Evolutionary conservation across 331 rosid genomes (phyloP), one percentile per base, ranked within the genome.

Genomic region (Prunus yedoensis): DNA sequence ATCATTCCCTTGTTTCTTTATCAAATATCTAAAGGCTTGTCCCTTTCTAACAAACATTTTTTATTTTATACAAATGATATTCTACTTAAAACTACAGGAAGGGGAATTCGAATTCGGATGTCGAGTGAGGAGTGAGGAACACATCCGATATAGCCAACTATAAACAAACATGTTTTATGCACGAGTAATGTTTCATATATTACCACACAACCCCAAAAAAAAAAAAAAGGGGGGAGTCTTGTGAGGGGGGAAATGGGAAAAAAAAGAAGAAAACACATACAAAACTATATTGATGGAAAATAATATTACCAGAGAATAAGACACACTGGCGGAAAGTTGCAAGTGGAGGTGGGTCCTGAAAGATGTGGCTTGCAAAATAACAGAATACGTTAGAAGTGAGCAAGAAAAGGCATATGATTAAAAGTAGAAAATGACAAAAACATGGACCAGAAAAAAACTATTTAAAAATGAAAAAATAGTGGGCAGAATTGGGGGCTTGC

Each of bases 61-160:
- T 23, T 23, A n/a, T 23, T 23, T 23, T 23, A 23, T 23, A 23
- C 25, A 23, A 23, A 23, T 1, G 25, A 23, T 23, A 23, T 23
- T 23, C 25, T 23, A 23, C 1, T 23, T 23, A 23, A 4, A 32
- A 32, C 38, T 32, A n/a, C n/a, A n/a, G n/a, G n/a, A n/a, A n/a
- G n/a, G n/a, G n/a, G n/a, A n/a, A n/a, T n/a, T n/a, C n/a, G n/a
- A n/a, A n/a, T n/a, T n/a, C n/a, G n/a, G n/a, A n/a, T n/a, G n/a
- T n/a, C n/a, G n/a, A n/a, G n/a, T n/a, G n/a, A n/a, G n/a, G n/a
- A 35, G 2, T 35, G 2, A 35, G 8, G 0, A 35, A 8, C 0
- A 6, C 2, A 35, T 35, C 7, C 6, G 1, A 0, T 32, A 32
- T 32, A 32, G 0, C 5, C 41, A 35, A 35, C 1, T 35, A 4